Evolutionary conservation across 2,329 filamentous ascomycete genomes (phyloP), one percentile per base, ranked within the genome.

Genomic region (Arthrobotrys megalospora): DNA sequence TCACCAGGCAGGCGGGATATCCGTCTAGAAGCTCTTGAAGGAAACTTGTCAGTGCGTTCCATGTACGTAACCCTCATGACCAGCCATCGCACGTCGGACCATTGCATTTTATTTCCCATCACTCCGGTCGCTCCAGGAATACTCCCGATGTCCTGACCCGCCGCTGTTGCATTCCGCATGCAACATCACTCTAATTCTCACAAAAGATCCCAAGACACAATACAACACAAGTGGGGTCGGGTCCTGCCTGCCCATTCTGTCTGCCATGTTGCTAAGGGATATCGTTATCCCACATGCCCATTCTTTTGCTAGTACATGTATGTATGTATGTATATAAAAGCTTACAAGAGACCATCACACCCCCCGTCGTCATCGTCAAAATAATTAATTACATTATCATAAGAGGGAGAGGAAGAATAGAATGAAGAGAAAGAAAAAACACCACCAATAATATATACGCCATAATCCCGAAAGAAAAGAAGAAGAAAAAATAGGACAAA

Each of bases 341-440:
- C 50, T 21, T 58, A 58, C 11, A 38, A 21, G 16, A 45, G 34
- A 36, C 3, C 38, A 24, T 24, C 2, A 38, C 2, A 38, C 19
- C 38, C 6, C 14, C 16, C 41, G n/a, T 47, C 19, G 7, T 32
- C 36, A 16, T 45, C 43, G 38, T 32, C 32, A 16, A 28, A 36
- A 3, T 65, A 53, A 53, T 53, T 28, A 53, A 58, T 58, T 58
- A 58, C 52, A 58, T 58, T 58, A 58, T 58, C 52, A 36, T 58
- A 60, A 24, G 41, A 50, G 6, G 14, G 47, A 64, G 28, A 48
- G 47, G 19, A 41, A 41, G 12, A 34, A 62, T 34, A 34, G 34
- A 52, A 21, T n/a, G 41, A 53, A 28, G 24, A 47, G 19, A 11
- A 19, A 47, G 38, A 45, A 21, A 16, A 62, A 48, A n/a, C 16